phyloP scores from a whole-genome alignment of 495 filamentous ascomycete species.

The Penicillium coffeae region DNA sequence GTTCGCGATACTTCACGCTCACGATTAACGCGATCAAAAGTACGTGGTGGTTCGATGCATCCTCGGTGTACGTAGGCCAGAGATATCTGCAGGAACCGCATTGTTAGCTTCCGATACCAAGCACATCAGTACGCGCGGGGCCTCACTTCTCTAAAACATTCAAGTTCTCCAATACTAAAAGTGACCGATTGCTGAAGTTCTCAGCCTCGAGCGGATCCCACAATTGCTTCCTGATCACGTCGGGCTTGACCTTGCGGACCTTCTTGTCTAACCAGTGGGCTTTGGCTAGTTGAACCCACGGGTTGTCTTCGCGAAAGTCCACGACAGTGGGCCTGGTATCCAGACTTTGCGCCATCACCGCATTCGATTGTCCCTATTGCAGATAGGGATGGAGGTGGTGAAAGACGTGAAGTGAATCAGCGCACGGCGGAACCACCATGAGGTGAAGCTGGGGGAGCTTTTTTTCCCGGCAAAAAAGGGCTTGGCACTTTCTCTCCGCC shows the following conservation, averaged over 20 bases:
- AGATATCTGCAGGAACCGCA: slow-evolving; percentile 58
- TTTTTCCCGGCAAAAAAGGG: slow-evolving; percentile 16
- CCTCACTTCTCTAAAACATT: slow-evolving; percentile 82
- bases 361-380: slow-evolving; percentile 29
- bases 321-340: slow-evolving; percentile 57
- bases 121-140: not conserved
- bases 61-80: slow-evolving; percentile 89
- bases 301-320: slow-evolving; percentile 72
- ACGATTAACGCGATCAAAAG: slow-evolving; percentile 79
- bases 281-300: slow-evolving; percentile 77
- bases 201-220: slow-evolving; percentile 87
- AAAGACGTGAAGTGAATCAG: slow-evolving; percentile 27
- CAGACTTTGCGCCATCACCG: slow-evolving; percentile 44
- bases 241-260: slow-evolving; percentile 71
- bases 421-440: slow-evolving; percentile 25
- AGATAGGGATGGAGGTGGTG: slow-evolving; percentile 25
- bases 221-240: slow-evolving; percentile 81
- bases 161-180: slow-evolving; percentile 82
- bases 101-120: slow-evolving; percentile 19
- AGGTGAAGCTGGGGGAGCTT: slow-evolving; percentile 24
- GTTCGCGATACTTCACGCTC: slow-evolving; percentile 84
- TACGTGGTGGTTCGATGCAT: slow-evolving; percentile 86
- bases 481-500: slow-evolving; percentile 28
- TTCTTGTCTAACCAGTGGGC: slow-evolving; percentile 78
- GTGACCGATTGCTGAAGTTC: slow-evolving; percentile 67